Conservation (phyloP, 805 yeast genomes). For the Wickerhamiella domercqiae region DNA sequence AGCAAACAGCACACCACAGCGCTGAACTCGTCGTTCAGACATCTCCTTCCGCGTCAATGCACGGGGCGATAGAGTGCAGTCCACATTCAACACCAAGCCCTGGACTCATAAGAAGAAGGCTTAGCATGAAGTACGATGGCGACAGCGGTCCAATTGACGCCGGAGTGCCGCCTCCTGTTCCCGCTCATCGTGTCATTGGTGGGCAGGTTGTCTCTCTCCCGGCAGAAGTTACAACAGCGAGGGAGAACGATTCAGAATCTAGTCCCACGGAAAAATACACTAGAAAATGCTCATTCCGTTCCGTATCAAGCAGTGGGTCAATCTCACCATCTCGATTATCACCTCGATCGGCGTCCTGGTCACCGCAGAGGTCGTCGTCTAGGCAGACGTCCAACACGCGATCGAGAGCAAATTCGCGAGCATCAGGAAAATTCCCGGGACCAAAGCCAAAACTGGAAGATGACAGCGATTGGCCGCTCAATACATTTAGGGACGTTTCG, state of each 20-base stretch:
- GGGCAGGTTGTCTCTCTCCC: slow-evolving; percentile 1
- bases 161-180: slow-evolving; percentile 15
- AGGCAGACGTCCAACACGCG: too few species aligned
- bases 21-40: too few species aligned
- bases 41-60: too few species aligned
- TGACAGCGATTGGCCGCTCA: too few species aligned
- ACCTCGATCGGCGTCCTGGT: too few species aligned
- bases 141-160: slow-evolving; percentile 8
- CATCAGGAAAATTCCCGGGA: slow-evolving; percentile 1
- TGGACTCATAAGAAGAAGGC: background rate
- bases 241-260: background rate
- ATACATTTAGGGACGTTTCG: too few species aligned
- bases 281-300: slow-evolving; percentile 10
- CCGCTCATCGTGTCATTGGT: slow-evolving; percentile 8
- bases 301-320: slow-evolving; percentile 2
- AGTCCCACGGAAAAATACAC: slow-evolving; percentile 12
- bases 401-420: slow-evolving; percentile 1
- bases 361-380: too few species aligned
- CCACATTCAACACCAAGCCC: background rate
- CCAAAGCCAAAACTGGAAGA: background rate
- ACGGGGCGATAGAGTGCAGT: too few species aligned
- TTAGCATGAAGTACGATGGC: background rate
- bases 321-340: background rate
- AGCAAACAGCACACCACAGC: too few species aligned
- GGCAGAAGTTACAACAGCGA: background rate